Evolutionary conservation across 2,329 filamentous ascomycete genomes (phyloP), one percentile per base, ranked within the genome.

Genomic region (Penicillium occitanis): DNA sequence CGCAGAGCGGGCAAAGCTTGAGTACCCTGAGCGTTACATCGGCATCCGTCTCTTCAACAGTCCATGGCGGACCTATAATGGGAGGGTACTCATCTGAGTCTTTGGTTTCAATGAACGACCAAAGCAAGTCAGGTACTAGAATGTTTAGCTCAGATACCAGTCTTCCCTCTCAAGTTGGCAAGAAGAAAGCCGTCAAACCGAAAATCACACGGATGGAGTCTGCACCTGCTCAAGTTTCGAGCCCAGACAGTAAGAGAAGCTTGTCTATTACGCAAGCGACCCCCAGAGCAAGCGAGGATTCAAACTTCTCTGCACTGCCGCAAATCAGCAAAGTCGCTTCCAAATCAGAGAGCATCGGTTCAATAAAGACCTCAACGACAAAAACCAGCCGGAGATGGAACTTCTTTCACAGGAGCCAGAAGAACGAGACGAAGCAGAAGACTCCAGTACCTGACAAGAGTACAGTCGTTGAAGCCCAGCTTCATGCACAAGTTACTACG

Each of bases 381-480:
- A 69, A 57, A 65, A 70, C 19, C 83, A 82, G 72, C 71, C 53
- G 77, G 25, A 76, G 77, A 74, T 88, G 85, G 85, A 88, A 86
- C 69, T 86, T 88, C 69, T 87, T 88, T 66, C 85, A 87, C 63
- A 80, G 76, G 73, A 77, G 72, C 50, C 73, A 74, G 55, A 69
- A 68, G 67, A 72, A 68, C 44, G 70, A 66, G 61, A 68, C 68
- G 66, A 76, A 72, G 37, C 71, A 73, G 5, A 65, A 61, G 22
- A 69, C 70, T 46, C 71, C 73, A 17, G 68, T 71, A 8, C 11
- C 40, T 17, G 40, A 44, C 11, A 44, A 63, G 3, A 67, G 58
- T 8, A 35, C 51, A 46, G 64, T 67, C 2, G 66, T 72, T 35
- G 67, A 73, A 3, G 68, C 73, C 40, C 75, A 81, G 62, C 74